These are phyloP conservation scores for Clonostachys byssicola DNA, from an alignment of 2,329 filamentous ascomycete genomes.

Conservation along the genomic window DNA sequence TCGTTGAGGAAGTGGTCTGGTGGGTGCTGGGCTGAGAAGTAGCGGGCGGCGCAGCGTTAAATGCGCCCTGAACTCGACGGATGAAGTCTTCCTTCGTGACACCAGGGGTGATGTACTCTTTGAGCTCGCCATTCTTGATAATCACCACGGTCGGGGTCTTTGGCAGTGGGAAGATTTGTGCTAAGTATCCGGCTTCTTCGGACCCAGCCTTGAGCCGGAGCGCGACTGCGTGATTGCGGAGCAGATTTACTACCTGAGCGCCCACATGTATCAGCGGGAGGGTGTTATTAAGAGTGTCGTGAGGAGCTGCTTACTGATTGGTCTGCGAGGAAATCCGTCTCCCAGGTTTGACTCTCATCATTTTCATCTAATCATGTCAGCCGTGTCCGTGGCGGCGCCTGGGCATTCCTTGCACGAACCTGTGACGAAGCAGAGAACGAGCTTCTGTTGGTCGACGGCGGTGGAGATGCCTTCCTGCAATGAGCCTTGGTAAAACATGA, in stretches of 20 bases:
- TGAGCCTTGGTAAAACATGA: constrained; percentile 78
- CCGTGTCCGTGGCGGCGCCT: not conserved
- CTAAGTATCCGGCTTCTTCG: constrained; percentile 76
- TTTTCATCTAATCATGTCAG: constrained; percentile 52
- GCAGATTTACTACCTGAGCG: constrained; percentile 46
- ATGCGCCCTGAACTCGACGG: constrained; percentile 27
- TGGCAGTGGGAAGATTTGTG: constrained; percentile 77
- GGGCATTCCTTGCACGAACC: constrained; percentile 41
- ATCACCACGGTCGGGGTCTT: constrained; percentile 75
- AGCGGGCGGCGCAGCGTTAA: constrained; percentile 15
- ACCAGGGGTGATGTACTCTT: constrained; percentile 69
- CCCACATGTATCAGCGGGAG: constrained; percentile 5
- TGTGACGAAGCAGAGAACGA: constrained; percentile 81
- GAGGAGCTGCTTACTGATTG: constrained; percentile 38
- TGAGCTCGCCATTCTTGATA: constrained; percentile 74
- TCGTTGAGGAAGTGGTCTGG: constrained; percentile 5
- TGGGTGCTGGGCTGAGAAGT: constrained; percentile 7
- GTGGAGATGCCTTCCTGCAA: constrained; percentile 76
- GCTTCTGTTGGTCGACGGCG: constrained; percentile 71
- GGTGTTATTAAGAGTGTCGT: not conserved
- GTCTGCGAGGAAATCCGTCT: constrained; percentile 61
- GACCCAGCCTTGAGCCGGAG: constrained; percentile 70
- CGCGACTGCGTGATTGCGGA: constrained; percentile 61
- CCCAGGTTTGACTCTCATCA: constrained; percentile 68
- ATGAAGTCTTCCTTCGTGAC: constrained; percentile 63